A percentile compares a stretch with the other conserved stretches of the same genome.
Conservation (phyloP, 257 asterid genomes). For the Prunella vulgaris region DNA sequence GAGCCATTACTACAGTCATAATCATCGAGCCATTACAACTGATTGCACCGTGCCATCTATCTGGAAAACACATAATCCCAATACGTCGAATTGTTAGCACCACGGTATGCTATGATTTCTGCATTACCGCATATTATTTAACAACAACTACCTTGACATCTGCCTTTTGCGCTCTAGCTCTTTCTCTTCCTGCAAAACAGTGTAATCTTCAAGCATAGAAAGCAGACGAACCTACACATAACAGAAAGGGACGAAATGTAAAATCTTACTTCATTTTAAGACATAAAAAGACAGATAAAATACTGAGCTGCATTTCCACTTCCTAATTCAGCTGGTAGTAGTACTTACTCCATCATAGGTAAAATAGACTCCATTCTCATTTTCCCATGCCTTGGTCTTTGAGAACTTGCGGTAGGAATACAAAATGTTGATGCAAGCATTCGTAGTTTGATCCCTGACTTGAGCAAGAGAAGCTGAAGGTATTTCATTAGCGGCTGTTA, state of each 20-base stretch:
- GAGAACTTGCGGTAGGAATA: constrained; percentile 81
- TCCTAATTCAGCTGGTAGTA: background rate
- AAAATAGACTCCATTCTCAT: constrained; percentile 72
- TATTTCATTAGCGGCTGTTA: constrained; percentile 72
- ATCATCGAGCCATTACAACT: no score
- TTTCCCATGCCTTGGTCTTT: constrained; percentile 79
- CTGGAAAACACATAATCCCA: no score
- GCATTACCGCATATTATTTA: no score
- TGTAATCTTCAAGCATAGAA: constrained; percentile 80
- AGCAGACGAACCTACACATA: constrained; percentile 63
- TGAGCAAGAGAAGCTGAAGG: constrained; percentile 64
- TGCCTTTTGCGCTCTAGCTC: constrained; percentile 84
- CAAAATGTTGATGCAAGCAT: constrained; percentile 67
- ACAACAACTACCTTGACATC: no score
- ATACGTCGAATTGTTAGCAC: no score
- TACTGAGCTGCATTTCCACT: background rate
- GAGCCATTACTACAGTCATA: no score
- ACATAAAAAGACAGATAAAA: background rate
- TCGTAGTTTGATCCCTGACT: constrained; percentile 74
- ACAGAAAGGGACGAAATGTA: constrained; percentile 12
- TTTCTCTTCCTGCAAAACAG: constrained; percentile 69
- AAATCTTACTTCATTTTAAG: background rate
- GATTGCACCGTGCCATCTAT: no score
- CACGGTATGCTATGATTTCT: no score
- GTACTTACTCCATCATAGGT: constrained; percentile 84